Conservation (phyloP, 805 yeast genomes). For the Metschnikowia shivogae region DNA sequence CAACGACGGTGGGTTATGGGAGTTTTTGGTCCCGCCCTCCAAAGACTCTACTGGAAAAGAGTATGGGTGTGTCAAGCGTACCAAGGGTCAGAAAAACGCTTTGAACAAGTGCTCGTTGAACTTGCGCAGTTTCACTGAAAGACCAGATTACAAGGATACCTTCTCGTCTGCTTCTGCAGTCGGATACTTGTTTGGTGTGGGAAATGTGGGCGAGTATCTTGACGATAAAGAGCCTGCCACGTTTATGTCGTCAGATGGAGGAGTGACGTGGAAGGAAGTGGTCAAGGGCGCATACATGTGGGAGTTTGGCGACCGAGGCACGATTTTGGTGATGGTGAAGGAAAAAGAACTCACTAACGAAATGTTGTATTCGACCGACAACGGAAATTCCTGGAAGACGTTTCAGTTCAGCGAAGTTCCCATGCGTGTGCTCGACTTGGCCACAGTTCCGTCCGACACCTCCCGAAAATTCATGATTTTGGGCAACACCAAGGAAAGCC, state of each 20-base stretch:
- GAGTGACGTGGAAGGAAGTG: slow-evolving; percentile 80
- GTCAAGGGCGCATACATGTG: slow-evolving; percentile 74
- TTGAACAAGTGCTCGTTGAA: slow-evolving; percentile 71
- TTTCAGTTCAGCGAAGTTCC: slow-evolving; percentile 56
- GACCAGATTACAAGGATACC: slow-evolving; percentile 78
- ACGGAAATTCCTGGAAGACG: slow-evolving; percentile 73
- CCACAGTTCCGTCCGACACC: slow-evolving; percentile 91
- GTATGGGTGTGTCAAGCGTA: slow-evolving; percentile 46
- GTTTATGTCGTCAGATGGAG: slow-evolving; percentile 85
- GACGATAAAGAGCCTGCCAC: slow-evolving; percentile 56
- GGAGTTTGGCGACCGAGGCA: slow-evolving; percentile 97
- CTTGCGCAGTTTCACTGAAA: slow-evolving; percentile 86
- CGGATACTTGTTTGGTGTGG: slow-evolving; percentile 88
- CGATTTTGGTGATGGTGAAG: slow-evolving; percentile 70
- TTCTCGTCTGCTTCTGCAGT: slow-evolving; percentile 84
- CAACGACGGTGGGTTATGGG: slow-evolving; percentile 92
- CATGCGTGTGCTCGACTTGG: slow-evolving; percentile 63
- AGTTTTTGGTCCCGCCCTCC: slow-evolving; percentile 62
- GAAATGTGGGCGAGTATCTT: slow-evolving; percentile 75
- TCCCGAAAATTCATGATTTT: slow-evolving; percentile 72
- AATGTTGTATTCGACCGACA: slow-evolving; percentile 66
- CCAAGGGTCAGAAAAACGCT: slow-evolving; percentile 21
- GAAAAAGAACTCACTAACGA: slow-evolving; percentile 54
- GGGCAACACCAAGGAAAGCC: slow-evolving; percentile 32
- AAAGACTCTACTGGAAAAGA: slow-evolving; percentile 57